Percentiles rank a stretch among this genome's conserved stretches.
Conservation (phyloP, 805 yeast species). For the Metschnikowia gelsemii region DNA sequence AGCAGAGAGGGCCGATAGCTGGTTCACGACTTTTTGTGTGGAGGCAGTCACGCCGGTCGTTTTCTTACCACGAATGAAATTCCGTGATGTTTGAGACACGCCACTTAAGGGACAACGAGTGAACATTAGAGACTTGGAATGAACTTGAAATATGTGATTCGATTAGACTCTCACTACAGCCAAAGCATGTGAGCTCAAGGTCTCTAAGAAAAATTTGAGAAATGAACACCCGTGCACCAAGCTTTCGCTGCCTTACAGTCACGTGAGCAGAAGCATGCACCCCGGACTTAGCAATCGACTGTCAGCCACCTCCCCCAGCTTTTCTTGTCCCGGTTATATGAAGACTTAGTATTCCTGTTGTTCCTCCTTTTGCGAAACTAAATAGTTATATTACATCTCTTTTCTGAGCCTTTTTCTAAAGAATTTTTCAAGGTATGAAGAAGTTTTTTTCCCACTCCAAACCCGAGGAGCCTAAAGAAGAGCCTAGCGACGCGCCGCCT, state of each 20-base stretch:
- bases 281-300: constrained; percentile 2
- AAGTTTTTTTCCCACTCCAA: constrained; percentile 1
- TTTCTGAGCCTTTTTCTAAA: background rate
- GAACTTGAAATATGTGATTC: too few relatives aligned
- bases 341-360: too few relatives aligned
- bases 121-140: constrained; percentile 1
- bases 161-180: too few relatives aligned
- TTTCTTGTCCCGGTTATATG: background rate
- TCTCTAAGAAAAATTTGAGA: constrained; percentile 2
- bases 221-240: constrained; percentile 1
- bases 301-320: background rate
- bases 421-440: background rate
- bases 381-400: too few relatives aligned
- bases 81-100: constrained; percentile 7
- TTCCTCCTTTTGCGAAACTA: background rate
- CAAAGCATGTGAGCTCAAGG: too few relatives aligned
- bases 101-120: constrained; percentile 5
- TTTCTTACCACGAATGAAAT: constrained; percentile 33
- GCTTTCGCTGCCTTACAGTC: background rate
- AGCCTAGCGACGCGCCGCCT: constrained; percentile 14
- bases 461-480: constrained; percentile 3
- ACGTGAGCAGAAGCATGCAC: background rate
- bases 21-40: constrained; percentile 47
- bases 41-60: constrained; percentile 33
- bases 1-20: constrained; percentile 81